Evolutionary conservation across 2,329 filamentous ascomycete species (phyloP).

Genomic region (Scytalidium lignicola): DNA sequence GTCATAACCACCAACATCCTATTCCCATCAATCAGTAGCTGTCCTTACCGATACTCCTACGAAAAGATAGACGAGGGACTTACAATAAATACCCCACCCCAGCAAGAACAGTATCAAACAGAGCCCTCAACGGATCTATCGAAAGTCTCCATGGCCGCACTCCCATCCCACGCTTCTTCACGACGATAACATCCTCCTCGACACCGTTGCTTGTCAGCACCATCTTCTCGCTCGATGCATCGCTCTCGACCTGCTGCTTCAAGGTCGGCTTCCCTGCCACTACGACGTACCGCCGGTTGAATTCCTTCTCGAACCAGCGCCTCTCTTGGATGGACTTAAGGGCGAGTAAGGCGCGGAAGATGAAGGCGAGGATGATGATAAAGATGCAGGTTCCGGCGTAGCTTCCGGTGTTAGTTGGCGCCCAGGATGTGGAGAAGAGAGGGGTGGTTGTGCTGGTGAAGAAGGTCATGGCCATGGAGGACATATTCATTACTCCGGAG

Average conservation of each 20-base stretch:
- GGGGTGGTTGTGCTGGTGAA: slow-evolving; percentile 57
- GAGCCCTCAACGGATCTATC: slow-evolving; percentile 70
- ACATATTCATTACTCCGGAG: slow-evolving; percentile 25
- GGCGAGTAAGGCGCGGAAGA: slow-evolving; percentile 68
- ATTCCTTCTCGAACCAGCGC: slow-evolving; percentile 65
- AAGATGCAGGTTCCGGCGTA: slow-evolving; percentile 94
- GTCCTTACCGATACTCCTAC: background rate
- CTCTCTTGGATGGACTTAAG: slow-evolving; percentile 58
- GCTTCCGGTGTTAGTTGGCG: slow-evolving; percentile 59
- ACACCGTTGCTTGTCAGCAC: slow-evolving; percentile 70
- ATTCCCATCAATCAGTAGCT: slow-evolving; percentile 12
- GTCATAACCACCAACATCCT: slow-evolving; percentile 95
- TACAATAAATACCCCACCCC: slow-evolving; percentile 82
- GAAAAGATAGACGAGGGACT: slow-evolving; percentile 30
- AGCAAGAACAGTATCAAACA: slow-evolving; percentile 65
- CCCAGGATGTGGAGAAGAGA: slow-evolving; percentile 67
- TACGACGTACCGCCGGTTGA: slow-evolving; percentile 71
- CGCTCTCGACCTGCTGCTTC: slow-evolving; percentile 29
- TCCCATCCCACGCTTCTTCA: slow-evolving; percentile 50
- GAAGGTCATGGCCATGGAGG: slow-evolving; percentile 55
- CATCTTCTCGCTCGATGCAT: slow-evolving; percentile 55
- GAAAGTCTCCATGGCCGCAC: slow-evolving; percentile 73
- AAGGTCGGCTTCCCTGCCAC: slow-evolving; percentile 53
- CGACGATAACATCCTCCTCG: slow-evolving; percentile 74
- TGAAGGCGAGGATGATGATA: slow-evolving; percentile 67